Percentiles rank a stretch among this genome's conserved stretches.
phyloP scores from a whole-genome alignment of 2,329 filamentous ascomycete genomes.

The Ceratocystis colombiana region DNA sequence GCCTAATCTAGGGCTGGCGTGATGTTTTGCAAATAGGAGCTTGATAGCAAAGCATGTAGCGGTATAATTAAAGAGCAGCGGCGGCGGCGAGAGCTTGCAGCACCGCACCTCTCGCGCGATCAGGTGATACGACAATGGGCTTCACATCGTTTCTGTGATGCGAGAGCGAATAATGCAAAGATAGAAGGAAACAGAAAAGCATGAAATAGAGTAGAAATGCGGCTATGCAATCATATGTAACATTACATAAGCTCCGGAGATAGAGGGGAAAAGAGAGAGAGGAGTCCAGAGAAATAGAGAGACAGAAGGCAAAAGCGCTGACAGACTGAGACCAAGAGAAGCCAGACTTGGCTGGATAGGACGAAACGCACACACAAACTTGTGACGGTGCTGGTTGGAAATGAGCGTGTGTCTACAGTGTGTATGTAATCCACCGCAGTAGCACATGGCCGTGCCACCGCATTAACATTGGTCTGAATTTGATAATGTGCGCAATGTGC shows the following conservation, averaged over 20 bases:
- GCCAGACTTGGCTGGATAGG: too few relatives aligned
- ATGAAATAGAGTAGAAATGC: background rate
- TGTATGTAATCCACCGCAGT: background rate
- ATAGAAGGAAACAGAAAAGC: background rate
- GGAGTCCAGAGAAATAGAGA: background rate
- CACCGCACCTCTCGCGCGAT: too few relatives aligned
- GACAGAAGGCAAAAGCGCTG: background rate
- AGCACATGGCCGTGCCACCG: conserved; percentile 4
- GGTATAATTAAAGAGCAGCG: too few relatives aligned
- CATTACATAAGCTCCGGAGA: background rate
- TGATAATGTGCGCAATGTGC: background rate
- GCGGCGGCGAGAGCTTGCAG: too few relatives aligned
- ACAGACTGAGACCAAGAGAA: background rate
- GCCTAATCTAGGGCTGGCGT: too few relatives aligned
- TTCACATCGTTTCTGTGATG: background rate
- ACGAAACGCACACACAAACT: too few relatives aligned
- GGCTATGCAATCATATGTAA: background rate
- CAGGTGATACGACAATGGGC: background rate
- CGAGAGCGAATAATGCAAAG: background rate
- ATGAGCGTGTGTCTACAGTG: too few relatives aligned
- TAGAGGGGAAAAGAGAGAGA: conserved; percentile 5
- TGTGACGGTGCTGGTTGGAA: too few relatives aligned
- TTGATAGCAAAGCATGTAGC: too few relatives aligned
- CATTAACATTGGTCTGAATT: background rate
- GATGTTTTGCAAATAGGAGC: too few relatives aligned